Percentiles rank a stretch among this genome's conserved stretches.
phyloP scores from a whole-genome alignment of 2,329 filamentous ascomycete genomes.

The Fusarium agapanthi region DNA sequence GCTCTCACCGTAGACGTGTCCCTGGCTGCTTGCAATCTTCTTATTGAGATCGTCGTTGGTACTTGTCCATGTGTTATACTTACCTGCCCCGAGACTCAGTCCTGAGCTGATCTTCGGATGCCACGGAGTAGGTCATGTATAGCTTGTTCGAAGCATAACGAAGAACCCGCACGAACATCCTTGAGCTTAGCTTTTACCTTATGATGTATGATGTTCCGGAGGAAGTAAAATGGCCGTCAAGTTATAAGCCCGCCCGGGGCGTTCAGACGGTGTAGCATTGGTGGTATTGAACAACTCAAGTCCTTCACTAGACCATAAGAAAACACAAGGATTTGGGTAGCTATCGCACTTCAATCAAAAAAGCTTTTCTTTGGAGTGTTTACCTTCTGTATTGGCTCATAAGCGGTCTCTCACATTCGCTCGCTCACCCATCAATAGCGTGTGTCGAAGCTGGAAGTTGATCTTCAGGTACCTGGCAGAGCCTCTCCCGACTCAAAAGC shows the following conservation, averaged over 20 bases:
- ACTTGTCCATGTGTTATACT: not conserved
- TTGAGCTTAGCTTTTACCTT: no score
- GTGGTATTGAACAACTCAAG: not conserved
- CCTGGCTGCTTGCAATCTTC: not conserved
- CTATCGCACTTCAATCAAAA: accelerated
- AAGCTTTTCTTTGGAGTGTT: not conserved
- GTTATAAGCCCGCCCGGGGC: not conserved
- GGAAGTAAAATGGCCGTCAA: not conserved
- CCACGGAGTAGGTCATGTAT: not conserved
- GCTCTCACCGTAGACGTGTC: not conserved
- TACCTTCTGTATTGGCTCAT: no score
- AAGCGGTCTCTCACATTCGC: not conserved
- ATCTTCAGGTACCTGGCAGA: accelerated
- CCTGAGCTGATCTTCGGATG: not conserved
- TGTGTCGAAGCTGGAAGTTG: not conserved
- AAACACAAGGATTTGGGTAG: not conserved
- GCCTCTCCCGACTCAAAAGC: not conserved
- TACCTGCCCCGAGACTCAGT: not conserved
- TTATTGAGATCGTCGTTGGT: not conserved
- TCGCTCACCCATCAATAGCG: not conserved
- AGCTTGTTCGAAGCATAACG: not conserved
- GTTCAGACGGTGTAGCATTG: not conserved
- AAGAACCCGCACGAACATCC: accelerated
- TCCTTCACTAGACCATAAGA: not conserved
- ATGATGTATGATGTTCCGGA: no score